phyloP scores from a whole-genome alignment of 208 protist species.

The Crithidia acanthocephali region DNA sequence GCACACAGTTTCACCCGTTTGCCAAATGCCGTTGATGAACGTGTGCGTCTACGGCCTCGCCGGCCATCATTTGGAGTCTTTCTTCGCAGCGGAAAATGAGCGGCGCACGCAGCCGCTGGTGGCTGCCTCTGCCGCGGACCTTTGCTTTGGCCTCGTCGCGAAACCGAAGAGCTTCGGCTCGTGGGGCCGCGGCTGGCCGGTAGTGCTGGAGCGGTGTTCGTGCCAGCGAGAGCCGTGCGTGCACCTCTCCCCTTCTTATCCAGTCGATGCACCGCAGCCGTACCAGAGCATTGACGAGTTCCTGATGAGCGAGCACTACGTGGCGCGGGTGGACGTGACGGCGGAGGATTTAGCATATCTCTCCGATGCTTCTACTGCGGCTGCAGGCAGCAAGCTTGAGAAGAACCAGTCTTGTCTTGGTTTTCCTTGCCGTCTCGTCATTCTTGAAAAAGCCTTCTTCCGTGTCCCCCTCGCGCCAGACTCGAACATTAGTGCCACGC shows the following conservation, averaged over 20 bases:
- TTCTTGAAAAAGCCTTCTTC: slow-evolving; percentile 36
- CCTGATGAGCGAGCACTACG: slow-evolving; percentile 26
- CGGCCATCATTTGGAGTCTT: slow-evolving; percentile 26
- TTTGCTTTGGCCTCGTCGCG: slow-evolving; percentile 55
- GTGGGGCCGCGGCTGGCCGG: slow-evolving; percentile 50
- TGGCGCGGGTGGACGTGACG: slow-evolving; percentile 26
- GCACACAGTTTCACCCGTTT: no score
- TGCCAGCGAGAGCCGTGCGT: slow-evolving; percentile 15
- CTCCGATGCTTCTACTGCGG: background rate
- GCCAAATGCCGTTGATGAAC: slow-evolving; percentile 26
- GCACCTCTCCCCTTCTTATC: background rate
- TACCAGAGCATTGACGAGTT: slow-evolving; percentile 14
- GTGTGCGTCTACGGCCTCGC: slow-evolving; percentile 43
- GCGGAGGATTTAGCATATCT: slow-evolving; percentile 1
- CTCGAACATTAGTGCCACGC: slow-evolving; percentile 24
- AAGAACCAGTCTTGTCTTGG: background rate
- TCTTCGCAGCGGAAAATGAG: slow-evolving; percentile 23
- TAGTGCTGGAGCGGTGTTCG: slow-evolving; percentile 36
- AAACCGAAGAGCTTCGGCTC: slow-evolving; percentile 40
- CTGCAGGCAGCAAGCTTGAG: background rate
- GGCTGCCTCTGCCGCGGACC: slow-evolving; percentile 24
- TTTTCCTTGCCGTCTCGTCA: slow-evolving; percentile 38
- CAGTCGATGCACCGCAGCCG: background rate
- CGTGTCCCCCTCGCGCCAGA: slow-evolving; percentile 4
- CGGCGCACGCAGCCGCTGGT: slow-evolving; percentile 34